Percentiles rank a stretch among this genome's conserved stretches.
Evolutionary conservation across 225 moss, liverwort and hornwort genomes (phyloP).

Genomic region (Pseudisothecium myosuroides): DNA sequence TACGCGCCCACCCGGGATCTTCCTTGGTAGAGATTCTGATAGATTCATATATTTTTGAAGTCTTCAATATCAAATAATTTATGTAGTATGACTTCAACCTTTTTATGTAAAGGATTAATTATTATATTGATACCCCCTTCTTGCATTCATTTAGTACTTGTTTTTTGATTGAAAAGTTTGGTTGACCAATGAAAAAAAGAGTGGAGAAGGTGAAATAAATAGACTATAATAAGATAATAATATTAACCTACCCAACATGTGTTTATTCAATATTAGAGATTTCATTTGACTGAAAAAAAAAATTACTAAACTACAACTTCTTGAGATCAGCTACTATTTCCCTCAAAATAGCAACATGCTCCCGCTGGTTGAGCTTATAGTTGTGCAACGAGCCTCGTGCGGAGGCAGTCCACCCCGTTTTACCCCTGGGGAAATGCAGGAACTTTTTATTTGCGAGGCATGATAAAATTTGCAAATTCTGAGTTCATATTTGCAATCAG

Average conservation of each 20-base stretch:
- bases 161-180: not conserved
- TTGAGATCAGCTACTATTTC: not conserved
- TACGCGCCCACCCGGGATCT: rapidly evolving
- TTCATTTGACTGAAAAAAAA: not conserved
- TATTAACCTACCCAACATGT: no score
- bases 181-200: not conserved
- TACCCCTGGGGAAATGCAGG: no score
- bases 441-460: no score
- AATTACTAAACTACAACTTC: no score
- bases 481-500: no score
- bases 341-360: not conserved
- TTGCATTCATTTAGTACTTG: not conserved
- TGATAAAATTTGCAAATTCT: no score
- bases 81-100: not conserved
- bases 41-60: not conserved
- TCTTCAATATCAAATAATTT: not conserved
- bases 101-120: rapidly evolving
- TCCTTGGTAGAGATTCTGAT: not conserved
- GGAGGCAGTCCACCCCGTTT: no score
- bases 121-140: no score
- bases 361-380: no score
- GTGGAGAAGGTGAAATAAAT: not conserved
- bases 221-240: not conserved
- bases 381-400: no score
- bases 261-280: no score